Base-by-base conservation (phyloP, 2,329 filamentous ascomycete species). In the Fusarium torulosum region DNA sequence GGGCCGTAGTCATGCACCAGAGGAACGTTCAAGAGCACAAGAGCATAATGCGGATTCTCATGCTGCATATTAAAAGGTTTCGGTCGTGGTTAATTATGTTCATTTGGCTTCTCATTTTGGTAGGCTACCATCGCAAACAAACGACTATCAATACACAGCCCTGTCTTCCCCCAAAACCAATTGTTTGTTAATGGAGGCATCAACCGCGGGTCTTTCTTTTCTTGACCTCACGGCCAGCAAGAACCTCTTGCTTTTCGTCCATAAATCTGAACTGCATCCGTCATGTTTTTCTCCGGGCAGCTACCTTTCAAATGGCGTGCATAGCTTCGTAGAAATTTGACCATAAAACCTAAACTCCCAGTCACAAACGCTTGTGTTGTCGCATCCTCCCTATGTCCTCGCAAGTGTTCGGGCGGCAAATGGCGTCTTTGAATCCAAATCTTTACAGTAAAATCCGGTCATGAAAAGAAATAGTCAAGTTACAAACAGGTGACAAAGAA, bases 281-380 rank as follows among this genome's bases (percentile, higher is more conserved):
- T 53, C 46, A 37, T 57, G 33, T 54, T 49, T 65, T 62, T 49
- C 61, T 45, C 35, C 53, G 21, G 45, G 55, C 57, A 49, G 58
- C 63, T 33, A 46, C 37, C 58, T 29, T 49, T 52, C 37, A 35
- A 45, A 50, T 47, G 47, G 51, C 37, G 50, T 63, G 40, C 53
- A 43, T 70, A 38, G 31, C 44, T 63, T 56, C 25, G 58, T 67
- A 53, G 31, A 51, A 69, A 67, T 51, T 58, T 61, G 59, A 56
- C 62, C 59, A 63, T 54, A 50, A 65, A 70, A 66, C 67, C 67
- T 68, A 53, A 73, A 73, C 69, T 72, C 70, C 71, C 68, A 71
- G 67, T 59, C 66, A 68, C 63, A 73, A 73, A 65, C 69, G 63
- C 67, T 74, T 69, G 57, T 64, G 66, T 71, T 61, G 41, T 70